Conservation (phyloP, 2,329 filamentous ascomycete species). For the Neurospora crassa region DNA sequence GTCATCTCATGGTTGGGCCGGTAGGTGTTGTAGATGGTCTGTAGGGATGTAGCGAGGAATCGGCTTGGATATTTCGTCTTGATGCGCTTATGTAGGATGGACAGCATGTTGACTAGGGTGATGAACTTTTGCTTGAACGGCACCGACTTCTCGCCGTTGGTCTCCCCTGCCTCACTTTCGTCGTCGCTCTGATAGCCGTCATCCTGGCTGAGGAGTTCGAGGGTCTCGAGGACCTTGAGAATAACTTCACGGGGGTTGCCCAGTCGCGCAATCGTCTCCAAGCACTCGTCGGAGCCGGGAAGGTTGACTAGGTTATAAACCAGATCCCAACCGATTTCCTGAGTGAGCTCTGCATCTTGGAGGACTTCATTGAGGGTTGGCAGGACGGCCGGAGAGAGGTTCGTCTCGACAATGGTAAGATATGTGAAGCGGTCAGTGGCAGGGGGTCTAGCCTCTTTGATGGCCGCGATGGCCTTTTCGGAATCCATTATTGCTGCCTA, state of each 20-base stretch:
- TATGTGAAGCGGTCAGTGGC: constrained; percentile 63
- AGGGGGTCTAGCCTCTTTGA: constrained; percentile 40
- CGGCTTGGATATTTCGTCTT: constrained; percentile 69
- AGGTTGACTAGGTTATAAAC: constrained; percentile 64
- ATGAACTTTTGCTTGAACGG: constrained; percentile 44
- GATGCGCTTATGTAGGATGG: constrained; percentile 63
- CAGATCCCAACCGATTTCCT: constrained; percentile 76
- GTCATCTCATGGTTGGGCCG: constrained; percentile 57
- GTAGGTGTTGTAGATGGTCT: constrained; percentile 60
- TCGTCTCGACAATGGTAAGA: constrained; percentile 67
- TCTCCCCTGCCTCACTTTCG: constrained; percentile 10
- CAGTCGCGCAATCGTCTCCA: constrained; percentile 64
- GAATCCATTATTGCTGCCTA: constrained; percentile 17
- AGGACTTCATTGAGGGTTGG: constrained; percentile 53
- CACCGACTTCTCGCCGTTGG: constrained; percentile 17
- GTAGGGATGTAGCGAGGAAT: constrained; percentile 68
- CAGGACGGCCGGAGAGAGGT: constrained; percentile 56
- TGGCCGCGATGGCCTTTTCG: constrained; percentile 33
- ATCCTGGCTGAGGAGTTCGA: constrained; percentile 48
- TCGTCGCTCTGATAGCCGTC: constrained; percentile 31
- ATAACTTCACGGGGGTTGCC: constrained; percentile 78
- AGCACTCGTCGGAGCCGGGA: constrained; percentile 57
- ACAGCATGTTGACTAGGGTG: constrained; percentile 59
- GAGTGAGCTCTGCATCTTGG: constrained; percentile 56
- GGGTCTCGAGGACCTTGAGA: constrained; percentile 65